Conservation (phyloP, 169 alveolate species). For the Theileria parva region DNA sequence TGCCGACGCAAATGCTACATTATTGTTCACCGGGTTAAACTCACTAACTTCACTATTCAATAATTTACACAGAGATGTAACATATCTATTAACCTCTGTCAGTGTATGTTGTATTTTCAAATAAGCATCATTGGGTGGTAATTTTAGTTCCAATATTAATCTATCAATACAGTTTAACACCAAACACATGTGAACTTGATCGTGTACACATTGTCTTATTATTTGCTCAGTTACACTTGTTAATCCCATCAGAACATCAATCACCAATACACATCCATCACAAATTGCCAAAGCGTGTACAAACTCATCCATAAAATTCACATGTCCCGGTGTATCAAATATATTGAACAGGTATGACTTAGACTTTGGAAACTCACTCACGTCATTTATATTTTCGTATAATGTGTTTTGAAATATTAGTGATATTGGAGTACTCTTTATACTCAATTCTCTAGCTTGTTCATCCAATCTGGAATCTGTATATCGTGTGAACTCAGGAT, state of each 20-base stretch:
- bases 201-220: slow-evolving; percentile 82
- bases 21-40: slow-evolving; percentile 88
- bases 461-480: slow-evolving; percentile 98
- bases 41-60: no score
- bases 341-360: slow-evolving; percentile 84
- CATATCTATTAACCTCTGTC: slow-evolving; percentile 66
- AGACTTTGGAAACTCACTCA: slow-evolving; percentile 61
- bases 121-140: slow-evolving; percentile 99
- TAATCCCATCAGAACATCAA: slow-evolving; percentile 96
- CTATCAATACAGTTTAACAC: slow-evolving; percentile 95
- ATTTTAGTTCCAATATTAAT: slow-evolving; percentile 92
- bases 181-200: slow-evolving; percentile 73
- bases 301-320: slow-evolving; percentile 96
- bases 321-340: slow-evolving; percentile 97
- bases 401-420: slow-evolving; percentile 83
- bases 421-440: slow-evolving; percentile 96
- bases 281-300: slow-evolving; percentile 91
- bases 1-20: slow-evolving; percentile 94
- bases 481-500: slow-evolving; percentile 80
- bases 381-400: slow-evolving; percentile 54
- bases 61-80: no score
- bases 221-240: slow-evolving; percentile 89
- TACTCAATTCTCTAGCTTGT: slow-evolving; percentile 92
- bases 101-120: slow-evolving; percentile 87
- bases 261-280: slow-evolving; percentile 95